phyloP scores from a whole-genome alignment of 2,329 filamentous ascomycete genomes.

The Sporothrix luriei region DNA sequence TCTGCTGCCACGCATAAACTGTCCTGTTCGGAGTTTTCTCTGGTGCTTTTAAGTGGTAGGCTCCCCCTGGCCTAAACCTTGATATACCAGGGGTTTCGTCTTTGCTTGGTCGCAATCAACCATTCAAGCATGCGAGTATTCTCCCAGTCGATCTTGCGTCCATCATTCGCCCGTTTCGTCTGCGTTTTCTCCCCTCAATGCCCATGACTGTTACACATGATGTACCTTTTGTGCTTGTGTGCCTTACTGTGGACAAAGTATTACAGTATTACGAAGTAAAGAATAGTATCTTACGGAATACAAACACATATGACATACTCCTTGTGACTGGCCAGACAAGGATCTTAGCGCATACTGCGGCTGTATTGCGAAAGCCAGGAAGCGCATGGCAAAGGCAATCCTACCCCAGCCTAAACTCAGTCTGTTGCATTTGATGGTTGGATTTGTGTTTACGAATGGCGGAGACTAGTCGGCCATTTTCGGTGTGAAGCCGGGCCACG shows the following conservation, averaged over 20 bases:
- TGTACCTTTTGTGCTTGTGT: neutral
- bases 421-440: constrained; percentile 13
- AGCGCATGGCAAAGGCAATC: constrained; percentile 1
- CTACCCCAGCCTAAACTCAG: neutral
- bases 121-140: constrained; percentile 1
- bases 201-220: neutral
- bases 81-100: constrained; percentile 7
- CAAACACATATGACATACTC: no score
- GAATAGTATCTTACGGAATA: no score
- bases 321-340: no score
- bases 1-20: constrained; percentile 17
- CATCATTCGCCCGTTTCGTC: neutral
- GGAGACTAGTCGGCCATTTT: neutral
- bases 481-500: neutral
- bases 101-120: constrained; percentile 23
- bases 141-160: constrained; percentile 15
- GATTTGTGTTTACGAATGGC: neutral
- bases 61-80: constrained; percentile 1
- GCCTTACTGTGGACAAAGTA: neutral
- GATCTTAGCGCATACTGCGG: neutral
- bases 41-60: constrained; percentile 7
- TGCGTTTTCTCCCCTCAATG: neutral
- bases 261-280: no score
- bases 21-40: neutral
- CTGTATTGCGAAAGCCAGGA: constrained; percentile 6